Evolutionary conservation across 495 filamentous ascomycete species (phyloP).

Genomic region (Penicillium pulvis): DNA sequence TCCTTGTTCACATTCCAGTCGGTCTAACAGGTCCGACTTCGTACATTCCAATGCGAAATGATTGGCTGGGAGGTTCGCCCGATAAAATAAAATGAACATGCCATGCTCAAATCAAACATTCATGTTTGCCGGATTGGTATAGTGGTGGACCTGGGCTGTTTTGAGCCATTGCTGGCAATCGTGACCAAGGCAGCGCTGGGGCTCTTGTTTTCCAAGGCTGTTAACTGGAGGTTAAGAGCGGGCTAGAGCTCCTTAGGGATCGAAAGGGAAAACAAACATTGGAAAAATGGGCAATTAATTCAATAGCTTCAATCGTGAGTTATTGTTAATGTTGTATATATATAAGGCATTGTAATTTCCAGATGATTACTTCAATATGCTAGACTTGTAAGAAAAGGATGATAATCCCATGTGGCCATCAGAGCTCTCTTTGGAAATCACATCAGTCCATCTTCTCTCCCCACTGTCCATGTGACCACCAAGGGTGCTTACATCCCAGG

Average conservation of each 20-base stretch:
- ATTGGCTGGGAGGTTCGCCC: not conserved
- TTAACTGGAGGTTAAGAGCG: no score
- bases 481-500: constrained; percentile 37
- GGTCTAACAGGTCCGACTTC: not conserved
- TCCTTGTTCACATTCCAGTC: not conserved
- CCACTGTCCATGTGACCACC: not conserved
- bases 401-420: constrained; percentile 23
- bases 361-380: not conserved
- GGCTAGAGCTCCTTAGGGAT: no score
- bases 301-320: not conserved
- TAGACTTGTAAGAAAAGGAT: not conserved
- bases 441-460: constrained; percentile 19
- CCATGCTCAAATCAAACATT: not conserved
- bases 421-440: constrained; percentile 56
- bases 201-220: not conserved
- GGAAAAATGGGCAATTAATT: no score
- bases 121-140: not conserved
- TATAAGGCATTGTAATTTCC: not conserved
- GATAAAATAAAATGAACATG: not conserved
- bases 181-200: not conserved
- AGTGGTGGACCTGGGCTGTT: not conserved
- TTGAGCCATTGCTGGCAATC: not conserved
- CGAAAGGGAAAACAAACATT: no score
- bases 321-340: not conserved
- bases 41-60: not conserved